Evolutionary conservation across 192 early-diverging fungal species (phyloP), one percentile per base, ranked within the genome.

Genomic region (Linnemannia hyalina): DNA sequence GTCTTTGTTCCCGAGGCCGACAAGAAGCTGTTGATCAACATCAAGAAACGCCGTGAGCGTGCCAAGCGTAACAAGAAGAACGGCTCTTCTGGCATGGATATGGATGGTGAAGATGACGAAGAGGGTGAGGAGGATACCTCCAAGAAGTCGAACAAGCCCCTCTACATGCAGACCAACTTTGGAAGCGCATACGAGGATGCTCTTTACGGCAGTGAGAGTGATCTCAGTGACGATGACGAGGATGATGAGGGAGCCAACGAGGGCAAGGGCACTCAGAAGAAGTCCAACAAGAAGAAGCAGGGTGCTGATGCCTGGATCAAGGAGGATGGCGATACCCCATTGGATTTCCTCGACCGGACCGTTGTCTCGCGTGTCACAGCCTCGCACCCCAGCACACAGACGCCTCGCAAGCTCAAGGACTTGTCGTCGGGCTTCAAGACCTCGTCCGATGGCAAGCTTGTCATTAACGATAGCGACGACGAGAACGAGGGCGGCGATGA

Each of bases 171-270:
- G 87, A 79, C 94, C 86, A 90, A 88, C 88, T 97, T 95, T 76
- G 92, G 91, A 74, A 93, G 91, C 69, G 93, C 94, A 10, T 96
- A 94, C 81, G 97, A 99, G 82, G 96, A 99, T 80, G 95, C 96
- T 11, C 78, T 99, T 42, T 97, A 98, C 77, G 98, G 97, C 40
- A 95, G 93, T 83, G 98, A 98, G 81, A 97, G 96, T 90, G 98
- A 99, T 79, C 88, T 97, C 54, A 94, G 94, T 55, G 94, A 93
- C 75, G 93, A 92, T 57, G 97, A 96, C 32, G 95, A 94, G 47
- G 93, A 93, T 22, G 88, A 88, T 11, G 92, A 88, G 44, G 93
- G 89, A 54, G 71, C n/a, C 42, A 63, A n/a, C 26, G 60, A 65
- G 60, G 49, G 60, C 65, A 77, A 76, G 80, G 80, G 63, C 42